Percentiles rank a stretch among this genome's conserved stretches.
These are phyloP conservation scores for Hibiscus tridactylites DNA, from an alignment of 345 rosid genomes.

Conservation along the genomic window DNA sequence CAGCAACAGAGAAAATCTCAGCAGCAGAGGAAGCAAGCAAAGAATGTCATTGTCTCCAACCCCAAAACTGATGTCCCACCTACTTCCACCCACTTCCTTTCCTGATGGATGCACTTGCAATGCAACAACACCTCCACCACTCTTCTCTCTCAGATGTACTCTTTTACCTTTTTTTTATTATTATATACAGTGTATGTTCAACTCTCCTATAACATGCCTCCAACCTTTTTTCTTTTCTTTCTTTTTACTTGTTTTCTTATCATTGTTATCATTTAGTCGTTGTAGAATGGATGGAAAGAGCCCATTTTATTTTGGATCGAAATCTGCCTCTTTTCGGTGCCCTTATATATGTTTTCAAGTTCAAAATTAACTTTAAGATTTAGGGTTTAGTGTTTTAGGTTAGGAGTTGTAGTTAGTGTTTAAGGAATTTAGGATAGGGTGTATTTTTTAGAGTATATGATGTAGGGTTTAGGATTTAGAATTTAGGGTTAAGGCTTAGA, in stretches of 20 bases:
- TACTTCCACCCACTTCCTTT: background rate
- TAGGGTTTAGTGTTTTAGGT: no score
- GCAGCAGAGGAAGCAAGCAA: conserved; percentile 15
- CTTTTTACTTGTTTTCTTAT: no score
- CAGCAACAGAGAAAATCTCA: conserved; percentile 21
- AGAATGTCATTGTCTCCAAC: conserved; percentile 1
- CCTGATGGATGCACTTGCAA: background rate
- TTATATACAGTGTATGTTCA: background rate
- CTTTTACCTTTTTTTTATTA: background rate
- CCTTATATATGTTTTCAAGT: no score
- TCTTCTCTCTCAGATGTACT: background rate
- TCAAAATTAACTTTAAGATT: no score
- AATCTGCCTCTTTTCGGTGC: no score
- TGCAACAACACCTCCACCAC: conserved; percentile 18
- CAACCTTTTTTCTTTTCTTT: no score
- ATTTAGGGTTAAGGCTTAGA: no score
- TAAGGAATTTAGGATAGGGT: no score
- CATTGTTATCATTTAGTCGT: no score
- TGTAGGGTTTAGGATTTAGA: no score
- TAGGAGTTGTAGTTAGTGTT: no score
- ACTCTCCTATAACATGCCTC: background rate
- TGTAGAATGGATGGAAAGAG: background rate
- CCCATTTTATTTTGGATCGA: background rate
- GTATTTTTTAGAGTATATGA: no score
- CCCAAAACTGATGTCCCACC: conserved; percentile 13